Evolutionary conservation across 306 rosid genomes (phyloP).

Genomic region (Ormosia semicastrata): DNA sequence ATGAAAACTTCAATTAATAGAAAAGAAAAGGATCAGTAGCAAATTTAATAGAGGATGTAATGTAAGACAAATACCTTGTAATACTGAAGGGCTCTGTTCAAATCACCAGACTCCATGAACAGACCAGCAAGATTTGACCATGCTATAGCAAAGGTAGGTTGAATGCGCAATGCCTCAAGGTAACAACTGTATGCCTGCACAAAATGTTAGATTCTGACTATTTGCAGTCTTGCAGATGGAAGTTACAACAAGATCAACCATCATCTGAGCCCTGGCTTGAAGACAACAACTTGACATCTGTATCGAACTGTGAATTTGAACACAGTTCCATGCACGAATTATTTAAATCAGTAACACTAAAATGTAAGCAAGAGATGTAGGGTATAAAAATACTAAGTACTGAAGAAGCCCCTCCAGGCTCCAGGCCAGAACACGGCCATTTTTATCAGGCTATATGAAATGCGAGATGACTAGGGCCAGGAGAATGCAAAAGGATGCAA

Average conservation of each 20-base stretch:
- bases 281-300: conserved; percentile 84
- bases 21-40: background rate
- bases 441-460: conserved; percentile 26
- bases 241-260: conserved; percentile 87
- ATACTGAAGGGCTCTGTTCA: conserved; percentile 92
- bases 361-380: conserved; percentile 48
- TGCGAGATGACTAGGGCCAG: conserved; percentile 23
- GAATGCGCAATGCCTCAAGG: conserved; percentile 94
- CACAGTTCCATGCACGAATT: conserved; percentile 84
- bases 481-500: conserved; percentile 10
- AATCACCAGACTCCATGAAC: conserved; percentile 98
- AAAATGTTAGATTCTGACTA: conserved; percentile 93
- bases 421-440: conserved; percentile 25
- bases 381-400: conserved; percentile 54
- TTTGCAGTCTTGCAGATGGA: conserved; percentile 81
- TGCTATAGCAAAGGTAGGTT: conserved; percentile 94
- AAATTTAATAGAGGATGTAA: background rate
- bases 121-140: conserved; percentile 99
- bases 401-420: conserved; percentile 45
- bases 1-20: background rate
- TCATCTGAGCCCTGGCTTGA: conserved; percentile 88
- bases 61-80: conserved; percentile 60
- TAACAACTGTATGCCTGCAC: conserved; percentile 99
- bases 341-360: conserved; percentile 70
- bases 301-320: conserved; percentile 68